Base-by-base conservation (phyloP, 768 basidiomycete species). In the Pleurotus cornucopiae region DNA sequence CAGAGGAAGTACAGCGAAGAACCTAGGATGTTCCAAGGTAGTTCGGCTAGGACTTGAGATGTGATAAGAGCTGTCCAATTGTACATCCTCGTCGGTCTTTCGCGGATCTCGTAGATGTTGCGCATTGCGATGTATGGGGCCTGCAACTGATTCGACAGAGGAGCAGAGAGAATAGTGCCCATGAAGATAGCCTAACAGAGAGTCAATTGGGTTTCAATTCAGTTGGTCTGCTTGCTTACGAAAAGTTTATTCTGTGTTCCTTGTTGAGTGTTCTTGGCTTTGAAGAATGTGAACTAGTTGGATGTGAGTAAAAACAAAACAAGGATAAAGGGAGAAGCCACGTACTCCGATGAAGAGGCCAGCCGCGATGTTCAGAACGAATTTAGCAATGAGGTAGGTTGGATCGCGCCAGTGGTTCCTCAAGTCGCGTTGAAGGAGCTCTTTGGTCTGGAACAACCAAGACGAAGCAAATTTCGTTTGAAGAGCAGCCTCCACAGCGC, bases 221-320 rank as follows among this genome's bases (percentile, higher is more conserved):
- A 6, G 9, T 7, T 30, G 30, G 30, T 2, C 9, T 30, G 30
- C 30, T 30, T 30, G 71, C 81, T 46, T 60, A 85, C 84, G 58
- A 88, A 88, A 18, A 88, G 74, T 61, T 85, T 83, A 64, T 86
- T 81, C 62, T 87, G 85, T 1, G 73, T 78, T 38, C 79, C 86
- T 58, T 81, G 82, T 34, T 80, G 72, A 1, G 77, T 70, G 54
- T 80, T 61, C 34, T 81, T 78, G 1, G 79, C 69, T 57, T 83
- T 77, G 71, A 78, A 87, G 65, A 87, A 88, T 0, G 85, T 82
- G 61, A 88, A 87, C 67, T 63, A 62, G 3, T 66, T 58, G 21
- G 56, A 55, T 5, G 43, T 57, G 21, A 66, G 51, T 12, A 58
- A 20, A 21, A 56, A 13, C 4, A 30, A 11, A 43, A 56, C 62